Conservation (phyloP, 371 early-diverging fungal genomes). For the Batkoa obscura region DNA sequence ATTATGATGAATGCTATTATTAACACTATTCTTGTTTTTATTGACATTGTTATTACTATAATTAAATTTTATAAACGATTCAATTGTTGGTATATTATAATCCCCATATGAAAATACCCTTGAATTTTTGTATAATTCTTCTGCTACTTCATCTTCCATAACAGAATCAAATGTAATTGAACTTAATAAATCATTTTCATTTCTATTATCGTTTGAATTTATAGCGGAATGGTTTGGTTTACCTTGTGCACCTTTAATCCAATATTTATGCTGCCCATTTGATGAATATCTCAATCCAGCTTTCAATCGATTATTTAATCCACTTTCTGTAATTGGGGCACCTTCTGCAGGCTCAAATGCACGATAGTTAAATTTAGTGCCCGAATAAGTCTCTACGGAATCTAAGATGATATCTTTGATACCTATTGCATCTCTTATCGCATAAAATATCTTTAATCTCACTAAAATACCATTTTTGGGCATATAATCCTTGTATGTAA, state of each 20-base stretch:
- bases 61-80: too few relatives aligned
- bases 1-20: too few relatives aligned
- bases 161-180: neutral
- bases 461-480: conserved; percentile 37
- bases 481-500: conserved; percentile 56
- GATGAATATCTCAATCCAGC: conserved; percentile 58
- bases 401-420: conserved; percentile 68
- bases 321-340: conserved; percentile 30
- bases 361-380: conserved; percentile 53
- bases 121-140: conserved; percentile 17
- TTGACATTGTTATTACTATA: too few relatives aligned
- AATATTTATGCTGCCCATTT: conserved; percentile 54
- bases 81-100: conserved; percentile 14
- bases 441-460: conserved; percentile 54
- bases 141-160: conserved; percentile 12
- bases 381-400: conserved; percentile 53
- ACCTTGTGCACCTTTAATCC: conserved; percentile 29
- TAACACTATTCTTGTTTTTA: too few relatives aligned
- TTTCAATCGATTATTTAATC: conserved; percentile 38
- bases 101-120: conserved; percentile 26
- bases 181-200: neutral
- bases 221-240: neutral
- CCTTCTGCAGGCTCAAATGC: conserved; percentile 63
- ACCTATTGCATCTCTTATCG: conserved; percentile 65
- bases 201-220: too few relatives aligned